These are phyloP conservation scores for Mycena haematopus DNA, from an alignment of 768 basidiomycete species.

Conservation along the genomic window DNA sequence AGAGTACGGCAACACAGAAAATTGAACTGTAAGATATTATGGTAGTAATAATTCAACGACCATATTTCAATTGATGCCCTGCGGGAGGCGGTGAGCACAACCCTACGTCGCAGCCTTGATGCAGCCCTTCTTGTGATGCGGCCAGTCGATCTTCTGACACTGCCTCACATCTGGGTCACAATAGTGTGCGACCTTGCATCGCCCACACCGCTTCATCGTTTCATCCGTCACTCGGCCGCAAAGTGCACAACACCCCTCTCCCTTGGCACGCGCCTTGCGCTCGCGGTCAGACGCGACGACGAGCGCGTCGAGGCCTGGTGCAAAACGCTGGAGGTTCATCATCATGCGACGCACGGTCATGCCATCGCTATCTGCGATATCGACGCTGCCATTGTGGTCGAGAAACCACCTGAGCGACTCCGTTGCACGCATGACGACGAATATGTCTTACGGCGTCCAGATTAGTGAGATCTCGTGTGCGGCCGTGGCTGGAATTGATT, in stretches of 20 bases:
- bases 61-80: too few relatives aligned
- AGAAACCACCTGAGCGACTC: conserved; percentile 47
- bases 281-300: conserved; percentile 39
- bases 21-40: too few relatives aligned
- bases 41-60: too few relatives aligned
- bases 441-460: conserved; percentile 31
- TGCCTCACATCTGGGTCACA: conserved; percentile 37
- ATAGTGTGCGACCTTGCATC: conserved; percentile 44
- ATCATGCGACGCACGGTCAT: conserved; percentile 36
- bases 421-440: conserved; percentile 33
- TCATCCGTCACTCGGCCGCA: conserved; percentile 40
- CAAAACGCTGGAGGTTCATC: conserved; percentile 5
- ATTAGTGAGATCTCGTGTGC: conserved; percentile 47
- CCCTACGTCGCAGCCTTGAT: background rate
- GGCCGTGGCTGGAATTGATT: conserved; percentile 31
- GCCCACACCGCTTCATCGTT: conserved; percentile 38
- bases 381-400: conserved; percentile 48
- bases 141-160: conserved; percentile 50
- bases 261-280: conserved; percentile 34
- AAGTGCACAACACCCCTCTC: conserved; percentile 39
- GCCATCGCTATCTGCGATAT: conserved; percentile 48
- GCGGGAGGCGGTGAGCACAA: too few relatives aligned
- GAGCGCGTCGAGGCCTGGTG: conserved; percentile 28
- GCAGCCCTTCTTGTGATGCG: conserved; percentile 45
- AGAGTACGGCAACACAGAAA: too few relatives aligned